Evolutionary conservation across 805 yeast species (phyloP).

Genomic region (Metschnikowia santaceciliae): DNA sequence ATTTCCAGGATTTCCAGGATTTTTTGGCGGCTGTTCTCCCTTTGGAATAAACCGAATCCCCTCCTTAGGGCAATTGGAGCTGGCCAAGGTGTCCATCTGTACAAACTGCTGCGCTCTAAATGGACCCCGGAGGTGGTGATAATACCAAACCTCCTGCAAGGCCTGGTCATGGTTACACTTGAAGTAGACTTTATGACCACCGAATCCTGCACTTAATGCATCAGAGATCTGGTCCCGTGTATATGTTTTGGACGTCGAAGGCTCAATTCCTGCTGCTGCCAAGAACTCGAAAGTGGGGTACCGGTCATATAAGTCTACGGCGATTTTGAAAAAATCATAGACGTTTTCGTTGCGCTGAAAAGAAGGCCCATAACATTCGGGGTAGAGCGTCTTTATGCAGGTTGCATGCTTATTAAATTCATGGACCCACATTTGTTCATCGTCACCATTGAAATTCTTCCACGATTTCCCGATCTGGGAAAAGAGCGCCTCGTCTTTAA

Average conservation of each 20-base stretch:
- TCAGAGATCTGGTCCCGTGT: constrained; percentile 27
- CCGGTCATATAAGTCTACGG: constrained; percentile 30
- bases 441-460: constrained; percentile 31
- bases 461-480: constrained; percentile 23
- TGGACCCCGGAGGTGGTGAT: constrained; percentile 23
- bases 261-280: constrained; percentile 33
- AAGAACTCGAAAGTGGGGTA: constrained; percentile 37
- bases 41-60: constrained; percentile 78
- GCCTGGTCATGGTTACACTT: constrained; percentile 25
- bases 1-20: neutral
- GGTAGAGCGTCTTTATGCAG: constrained; percentile 36
- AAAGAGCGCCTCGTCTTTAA: constrained; percentile 23
- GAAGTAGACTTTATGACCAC: constrained; percentile 29
- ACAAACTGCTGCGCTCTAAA: constrained; percentile 30
- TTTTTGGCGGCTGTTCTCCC: constrained; percentile 23
- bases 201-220: constrained; percentile 32
- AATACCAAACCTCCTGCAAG: constrained; percentile 26
- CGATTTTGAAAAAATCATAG: constrained; percentile 27
- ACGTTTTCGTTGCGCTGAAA: constrained; percentile 22
- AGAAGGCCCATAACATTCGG: constrained; percentile 30
- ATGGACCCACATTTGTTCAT: constrained; percentile 36
- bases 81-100: constrained; percentile 55
- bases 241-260: constrained; percentile 31
- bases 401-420: constrained; percentile 45
- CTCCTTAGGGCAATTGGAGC: constrained; percentile 60